Conservation (phyloP, 768 basidiomycete genomes). For the Lyophyllum semitale region DNA sequence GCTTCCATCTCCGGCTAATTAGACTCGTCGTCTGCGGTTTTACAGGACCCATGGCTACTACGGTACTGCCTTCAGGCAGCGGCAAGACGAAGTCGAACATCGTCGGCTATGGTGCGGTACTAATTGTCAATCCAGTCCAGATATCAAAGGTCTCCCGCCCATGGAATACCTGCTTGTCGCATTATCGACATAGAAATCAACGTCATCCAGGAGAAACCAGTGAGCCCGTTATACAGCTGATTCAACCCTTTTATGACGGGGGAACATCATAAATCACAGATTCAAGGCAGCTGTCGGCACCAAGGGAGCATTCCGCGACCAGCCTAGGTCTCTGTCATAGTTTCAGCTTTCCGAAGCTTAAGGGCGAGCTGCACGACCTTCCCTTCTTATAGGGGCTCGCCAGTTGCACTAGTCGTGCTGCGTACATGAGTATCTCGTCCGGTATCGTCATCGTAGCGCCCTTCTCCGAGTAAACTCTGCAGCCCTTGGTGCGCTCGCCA, state of each 20-base stretch:
- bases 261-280: background rate
- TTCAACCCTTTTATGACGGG: background rate
- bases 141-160: background rate
- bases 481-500: slow-evolving; percentile 13
- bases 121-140: background rate
- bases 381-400: background rate
- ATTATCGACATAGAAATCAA: no score
- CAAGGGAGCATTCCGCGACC: background rate
- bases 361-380: background rate
- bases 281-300: background rate
- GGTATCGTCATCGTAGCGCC: slow-evolving; percentile 27
- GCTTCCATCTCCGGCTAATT: no score
- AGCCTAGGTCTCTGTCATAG: background rate
- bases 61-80: background rate
- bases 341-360: background rate
- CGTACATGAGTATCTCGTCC: slow-evolving; percentile 11
- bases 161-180: background rate
- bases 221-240: background rate
- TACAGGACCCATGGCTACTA: no score
- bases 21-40: no score
- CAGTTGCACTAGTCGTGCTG: background rate
- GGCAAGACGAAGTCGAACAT: background rate
- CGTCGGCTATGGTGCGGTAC: background rate
- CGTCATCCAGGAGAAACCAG: background rate
- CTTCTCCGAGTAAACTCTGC: slow-evolving; percentile 21